Base-by-base conservation (phyloP, 441 rosid species). In the Pelargonium citronellum region DNA sequence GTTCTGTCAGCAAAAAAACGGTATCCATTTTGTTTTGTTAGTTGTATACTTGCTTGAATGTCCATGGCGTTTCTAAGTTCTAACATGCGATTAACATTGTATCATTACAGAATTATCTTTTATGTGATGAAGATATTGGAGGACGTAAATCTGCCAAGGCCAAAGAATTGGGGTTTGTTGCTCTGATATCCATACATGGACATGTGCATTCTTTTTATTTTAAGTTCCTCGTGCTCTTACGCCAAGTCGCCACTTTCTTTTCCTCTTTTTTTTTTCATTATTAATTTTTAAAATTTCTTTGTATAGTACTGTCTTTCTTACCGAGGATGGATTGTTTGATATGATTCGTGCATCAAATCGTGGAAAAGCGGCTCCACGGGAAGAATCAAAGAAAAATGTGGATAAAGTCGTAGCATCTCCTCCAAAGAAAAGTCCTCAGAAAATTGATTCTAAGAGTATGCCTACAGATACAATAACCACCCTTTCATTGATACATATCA, bases 1-100 rank as follows among this genome's bases (percentile, higher is more conserved):
- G 92, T 81, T 87, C 99, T 69, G 86, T 94, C 75, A 94, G 99
- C 99, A 94, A 91, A 86, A 94, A 87, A 83, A 94, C 99, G 83
- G 97, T 94, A 53, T 66, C 82, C 67, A 68, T 7, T 72, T 49
- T 61, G 1, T 0, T 8, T 0, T 58, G 64, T 17, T 16, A 58
- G 30, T 20, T 58, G 64, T 70, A 15, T 71, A 19, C 77, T 73
- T 69, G 22, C 51, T 71, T 69, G 68, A 67, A 20, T 70, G 67
- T 5, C 19, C 39, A 19, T 51, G 43, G 69, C 69, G 65, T 44
- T 43, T 8, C 61, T 83, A 58, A 66, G 49, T 43, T 8, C 61
- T 83, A 58, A 66, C 66, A 69, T 19, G 71, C 44, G 74, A 76
- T 61, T 79, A 79, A 82, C 80, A 68, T 34, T 43, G 24, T 80